Percentiles rank a stretch among this genome's conserved stretches.
Conservation (phyloP, 257 asterid species). For the Przewalskia tangutica region DNA sequence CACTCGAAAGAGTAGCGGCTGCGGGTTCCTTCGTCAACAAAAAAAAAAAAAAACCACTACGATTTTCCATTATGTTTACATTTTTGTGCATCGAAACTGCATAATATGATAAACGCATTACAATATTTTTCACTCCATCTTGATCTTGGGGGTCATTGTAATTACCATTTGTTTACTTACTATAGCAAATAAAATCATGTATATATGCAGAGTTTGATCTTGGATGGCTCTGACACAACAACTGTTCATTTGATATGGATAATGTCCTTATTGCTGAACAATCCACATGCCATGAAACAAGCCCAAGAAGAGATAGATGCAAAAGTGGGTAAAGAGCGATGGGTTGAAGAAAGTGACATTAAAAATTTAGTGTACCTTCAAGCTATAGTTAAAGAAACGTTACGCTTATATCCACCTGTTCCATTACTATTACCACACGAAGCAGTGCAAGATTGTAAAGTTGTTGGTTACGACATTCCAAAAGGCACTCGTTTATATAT, state of each 20-base stretch:
- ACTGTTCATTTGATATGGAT: conserved; percentile 39
- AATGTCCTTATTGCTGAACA: conserved; percentile 29
- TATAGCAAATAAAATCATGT: not conserved
- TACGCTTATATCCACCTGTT: conserved; percentile 42
- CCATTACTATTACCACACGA: conserved; percentile 37
- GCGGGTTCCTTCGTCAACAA: too few relatives aligned
- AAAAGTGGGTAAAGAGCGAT: conserved; percentile 33
- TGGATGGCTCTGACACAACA: conserved; percentile 53
- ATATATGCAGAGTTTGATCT: conserved; percentile 30
- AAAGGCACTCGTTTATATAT: conserved; percentile 34
- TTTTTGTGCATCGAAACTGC: not conserved
- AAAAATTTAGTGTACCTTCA: conserved; percentile 33
- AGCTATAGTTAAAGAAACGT: conserved; percentile 43
- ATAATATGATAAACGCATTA: not conserved
- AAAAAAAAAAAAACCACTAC: too few relatives aligned
- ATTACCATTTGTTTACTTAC: not conserved
- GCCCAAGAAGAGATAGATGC: conserved; percentile 38
- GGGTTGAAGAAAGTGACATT: conserved; percentile 44
- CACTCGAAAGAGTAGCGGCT: too few relatives aligned
- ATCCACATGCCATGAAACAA: conserved; percentile 16
- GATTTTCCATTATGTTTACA: not conserved
- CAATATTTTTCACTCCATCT: not conserved
- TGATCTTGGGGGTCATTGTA: not conserved
- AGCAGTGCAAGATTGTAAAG: conserved; percentile 32
- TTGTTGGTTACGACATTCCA: conserved; percentile 26